Evolutionary conservation across 2,329 filamentous ascomycete species (phyloP).

Genomic region (Exophiala mesophila): DNA sequence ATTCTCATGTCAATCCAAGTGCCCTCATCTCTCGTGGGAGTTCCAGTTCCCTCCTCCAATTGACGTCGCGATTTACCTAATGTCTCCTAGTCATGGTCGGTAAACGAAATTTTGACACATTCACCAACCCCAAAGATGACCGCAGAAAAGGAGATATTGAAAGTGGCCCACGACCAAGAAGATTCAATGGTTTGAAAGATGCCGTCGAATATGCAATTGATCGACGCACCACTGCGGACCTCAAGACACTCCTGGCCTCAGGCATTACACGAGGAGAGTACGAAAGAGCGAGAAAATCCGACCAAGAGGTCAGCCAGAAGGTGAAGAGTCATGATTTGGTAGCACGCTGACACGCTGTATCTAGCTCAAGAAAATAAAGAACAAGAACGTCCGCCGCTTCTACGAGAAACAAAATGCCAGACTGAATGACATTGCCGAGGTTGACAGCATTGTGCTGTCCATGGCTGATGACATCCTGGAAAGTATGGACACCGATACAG

Average conservation of each 20-base stretch:
- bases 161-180: slow-evolving; percentile 19
- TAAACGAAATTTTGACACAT: slow-evolving; percentile 15
- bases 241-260: slow-evolving; percentile 48
- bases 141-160: slow-evolving; percentile 24
- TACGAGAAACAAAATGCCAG: slow-evolving; percentile 52
- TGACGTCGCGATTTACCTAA: too few relatives aligned
- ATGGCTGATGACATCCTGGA: slow-evolving; percentile 58
- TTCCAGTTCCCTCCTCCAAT: too few relatives aligned
- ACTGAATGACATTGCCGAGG: slow-evolving; percentile 55
- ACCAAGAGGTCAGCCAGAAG: slow-evolving; percentile 40
- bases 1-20: too few relatives aligned
- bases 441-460: slow-evolving; percentile 53
- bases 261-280: slow-evolving; percentile 44
- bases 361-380: slow-evolving; percentile 43
- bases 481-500: slow-evolving; percentile 55
- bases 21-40: too few relatives aligned
- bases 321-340: not conserved
- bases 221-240: slow-evolving; percentile 40
- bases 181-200: slow-evolving; percentile 41
- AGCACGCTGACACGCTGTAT: not conserved
- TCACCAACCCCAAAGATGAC: slow-evolving; percentile 5
- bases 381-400: slow-evolving; percentile 50
- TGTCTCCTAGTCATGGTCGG: too few relatives aligned
- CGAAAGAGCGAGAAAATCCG: slow-evolving; percentile 48
- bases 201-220: slow-evolving; percentile 44